Base-by-base conservation (phyloP, 768 basidiomycete species). In the Cystobasidium onofrii region DNA sequence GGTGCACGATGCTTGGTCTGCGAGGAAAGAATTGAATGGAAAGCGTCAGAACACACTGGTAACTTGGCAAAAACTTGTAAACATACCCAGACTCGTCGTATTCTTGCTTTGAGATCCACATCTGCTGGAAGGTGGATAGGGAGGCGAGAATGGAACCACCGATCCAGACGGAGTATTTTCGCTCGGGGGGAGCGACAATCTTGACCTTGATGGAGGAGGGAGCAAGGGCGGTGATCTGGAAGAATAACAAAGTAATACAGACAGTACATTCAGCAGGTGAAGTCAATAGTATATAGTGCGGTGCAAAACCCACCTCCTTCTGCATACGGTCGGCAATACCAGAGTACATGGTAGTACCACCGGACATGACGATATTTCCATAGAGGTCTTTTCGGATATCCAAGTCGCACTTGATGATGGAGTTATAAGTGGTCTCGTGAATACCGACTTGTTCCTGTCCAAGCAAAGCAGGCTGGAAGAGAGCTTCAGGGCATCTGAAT, bases 321-420 rank as follows among this genome's bases (percentile, higher is more conserved):
- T 91, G 90, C 90, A 95, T 91, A 79, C 92, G 89, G 83, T 95
- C 92, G 78, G 91, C 87, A 79, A 95, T 93, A 85, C 92, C 92
- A 78, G 90, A 88, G 89, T 92, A 93, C 39, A 71, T 70, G 31
- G 70, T 73, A 25, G 72, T 90, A 80, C 91, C 91, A 80, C 91
- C 91, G 69, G 89, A 90, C 75, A 92, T 83, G 86, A 91, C 90
- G 75, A 92, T 87, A 83, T 91, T 91, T 76, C 89, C 89, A 83
- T 84, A 85, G 73, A 84, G 81, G 82, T 83, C 83, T 80, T 90
- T 89, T 83, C 90, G 87, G 80, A 92, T 89, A 82, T 95, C 84
- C 67, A 90, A 84, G 82, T 91, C 90, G 80, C 90, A 90, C 84
- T 89, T 89, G 85, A 86, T 88, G 85, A 90, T 90, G 41, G 91